These are phyloP conservation scores for Chaetomium cochliodes DNA, from an alignment of 495 filamentous ascomycete genomes.

Conservation along the genomic window DNA sequence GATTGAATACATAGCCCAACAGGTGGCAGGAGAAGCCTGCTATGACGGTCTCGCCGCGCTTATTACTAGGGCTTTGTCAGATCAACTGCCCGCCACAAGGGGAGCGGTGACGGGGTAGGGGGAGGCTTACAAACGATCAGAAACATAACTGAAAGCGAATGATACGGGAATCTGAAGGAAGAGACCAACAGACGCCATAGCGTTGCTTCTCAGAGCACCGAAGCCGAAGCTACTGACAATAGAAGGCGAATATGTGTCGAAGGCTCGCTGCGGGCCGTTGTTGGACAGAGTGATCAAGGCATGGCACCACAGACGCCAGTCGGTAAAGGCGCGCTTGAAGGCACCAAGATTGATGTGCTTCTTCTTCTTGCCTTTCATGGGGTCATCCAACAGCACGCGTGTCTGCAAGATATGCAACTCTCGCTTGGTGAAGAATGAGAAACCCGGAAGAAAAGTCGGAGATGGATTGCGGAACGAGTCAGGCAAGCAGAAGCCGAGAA, in stretches of 20 bases:
- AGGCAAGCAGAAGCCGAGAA: conserved; percentile 53
- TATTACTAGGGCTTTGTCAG: conserved; percentile 24
- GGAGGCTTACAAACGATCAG: conserved; percentile 40
- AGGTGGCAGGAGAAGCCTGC: conserved; percentile 27
- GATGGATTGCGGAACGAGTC: conserved; percentile 51
- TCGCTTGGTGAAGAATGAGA: conserved; percentile 36
- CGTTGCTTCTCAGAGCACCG: conserved; percentile 48
- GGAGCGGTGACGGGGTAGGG: not conserved
- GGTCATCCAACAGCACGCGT: conserved; percentile 43
- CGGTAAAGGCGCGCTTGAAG: conserved; percentile 30
- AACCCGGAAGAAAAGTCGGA: conserved; percentile 44
- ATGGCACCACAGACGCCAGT: conserved; percentile 46
- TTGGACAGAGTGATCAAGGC: conserved; percentile 45
- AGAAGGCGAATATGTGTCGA: conserved; percentile 49
- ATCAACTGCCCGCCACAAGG: not conserved
- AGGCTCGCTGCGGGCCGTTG: conserved; percentile 39
- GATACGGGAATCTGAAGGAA: conserved; percentile 45
- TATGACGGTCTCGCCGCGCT: conserved; percentile 38
- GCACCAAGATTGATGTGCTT: conserved; percentile 31
- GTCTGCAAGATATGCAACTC: conserved; percentile 42
- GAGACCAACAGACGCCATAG: conserved; percentile 50
- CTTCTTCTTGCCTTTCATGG: conserved; percentile 39
- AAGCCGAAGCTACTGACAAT: conserved; percentile 50
- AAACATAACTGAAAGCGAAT: conserved; percentile 46
- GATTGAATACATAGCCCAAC: conserved; percentile 46